phyloP scores from a whole-genome alignment of 2,329 filamentous ascomycete genomes.

The Sclerotinia spermophila region DNA sequence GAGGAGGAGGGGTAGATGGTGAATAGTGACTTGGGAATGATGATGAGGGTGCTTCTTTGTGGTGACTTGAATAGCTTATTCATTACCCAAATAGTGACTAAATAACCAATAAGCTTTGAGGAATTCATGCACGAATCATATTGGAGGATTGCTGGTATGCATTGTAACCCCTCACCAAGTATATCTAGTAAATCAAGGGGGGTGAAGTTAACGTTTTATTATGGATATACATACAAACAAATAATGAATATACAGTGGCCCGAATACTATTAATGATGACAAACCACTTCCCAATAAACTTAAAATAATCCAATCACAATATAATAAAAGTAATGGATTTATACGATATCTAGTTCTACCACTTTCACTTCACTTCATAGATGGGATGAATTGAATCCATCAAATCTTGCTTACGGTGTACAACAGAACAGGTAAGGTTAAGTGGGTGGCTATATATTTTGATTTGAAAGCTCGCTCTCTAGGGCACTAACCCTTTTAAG shows the following conservation, averaged over 20 bases:
- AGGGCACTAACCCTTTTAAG: constrained; percentile 9
- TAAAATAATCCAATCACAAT: not conserved
- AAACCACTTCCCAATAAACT: not conserved
- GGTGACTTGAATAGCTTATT: not conserved
- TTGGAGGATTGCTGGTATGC: not conserved
- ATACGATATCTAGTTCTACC: too few relatives aligned
- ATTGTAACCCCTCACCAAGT: not conserved
- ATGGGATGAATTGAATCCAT: not conserved
- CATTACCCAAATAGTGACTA: not conserved
- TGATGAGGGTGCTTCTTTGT: not conserved
- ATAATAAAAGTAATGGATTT: not conserved
- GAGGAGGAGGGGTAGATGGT: not conserved
- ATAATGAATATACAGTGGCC: not conserved
- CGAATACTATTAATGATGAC: not conserved
- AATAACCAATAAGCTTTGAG: too few relatives aligned
- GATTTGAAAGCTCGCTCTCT: not conserved
- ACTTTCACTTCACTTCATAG: not conserved
- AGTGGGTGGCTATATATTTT: not conserved
- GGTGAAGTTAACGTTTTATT: too few relatives aligned
- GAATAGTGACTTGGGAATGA: not conserved
- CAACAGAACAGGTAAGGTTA: too few relatives aligned
- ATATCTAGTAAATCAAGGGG: not conserved
- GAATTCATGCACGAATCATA: not conserved
- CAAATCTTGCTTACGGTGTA: not conserved
- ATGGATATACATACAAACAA: not conserved